phyloP scores from a whole-genome alignment of 768 basidiomycete species.

The Mycena olivaceomarginata region DNA sequence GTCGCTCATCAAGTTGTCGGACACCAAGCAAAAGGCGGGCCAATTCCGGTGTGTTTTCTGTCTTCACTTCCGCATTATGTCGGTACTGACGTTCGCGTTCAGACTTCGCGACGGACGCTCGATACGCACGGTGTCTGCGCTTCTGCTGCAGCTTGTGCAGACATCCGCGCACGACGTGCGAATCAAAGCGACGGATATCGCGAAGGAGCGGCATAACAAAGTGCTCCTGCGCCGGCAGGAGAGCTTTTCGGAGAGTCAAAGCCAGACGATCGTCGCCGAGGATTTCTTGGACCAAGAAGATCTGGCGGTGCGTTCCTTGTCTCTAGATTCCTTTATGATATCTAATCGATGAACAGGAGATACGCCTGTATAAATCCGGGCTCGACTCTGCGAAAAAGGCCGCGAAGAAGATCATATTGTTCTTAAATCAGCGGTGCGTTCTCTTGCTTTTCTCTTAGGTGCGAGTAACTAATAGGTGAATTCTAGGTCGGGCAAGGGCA shows the following conservation, averaged over 20 bases:
- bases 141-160: constrained; percentile 97
- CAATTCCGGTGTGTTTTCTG: constrained; percentile 83
- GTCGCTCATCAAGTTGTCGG: constrained; percentile 92
- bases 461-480: constrained; percentile 6
- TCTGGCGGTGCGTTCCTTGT: constrained; percentile 66
- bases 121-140: constrained; percentile 94
- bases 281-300: constrained; percentile 82
- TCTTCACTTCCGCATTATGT: neutral
- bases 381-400: constrained; percentile 90
- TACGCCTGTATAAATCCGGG: constrained; percentile 81
- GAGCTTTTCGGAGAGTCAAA: constrained; percentile 69
- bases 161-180: constrained; percentile 94
- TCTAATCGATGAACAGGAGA: constrained; percentile 67
- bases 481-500: constrained; percentile 88
- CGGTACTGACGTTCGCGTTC: constrained; percentile 20
- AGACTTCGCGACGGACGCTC: constrained; percentile 94
- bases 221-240: constrained; percentile 80
- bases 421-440: constrained; percentile 79
- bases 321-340: constrained; percentile 12
- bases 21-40: constrained; percentile 92
- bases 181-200: constrained; percentile 77
- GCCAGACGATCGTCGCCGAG: constrained; percentile 58
- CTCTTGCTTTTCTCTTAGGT: neutral
- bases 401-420: constrained; percentile 88
- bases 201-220: constrained; percentile 77